Conservation (phyloP, 2,329 filamentous ascomycete species). For the Acarospora socialis region DNA sequence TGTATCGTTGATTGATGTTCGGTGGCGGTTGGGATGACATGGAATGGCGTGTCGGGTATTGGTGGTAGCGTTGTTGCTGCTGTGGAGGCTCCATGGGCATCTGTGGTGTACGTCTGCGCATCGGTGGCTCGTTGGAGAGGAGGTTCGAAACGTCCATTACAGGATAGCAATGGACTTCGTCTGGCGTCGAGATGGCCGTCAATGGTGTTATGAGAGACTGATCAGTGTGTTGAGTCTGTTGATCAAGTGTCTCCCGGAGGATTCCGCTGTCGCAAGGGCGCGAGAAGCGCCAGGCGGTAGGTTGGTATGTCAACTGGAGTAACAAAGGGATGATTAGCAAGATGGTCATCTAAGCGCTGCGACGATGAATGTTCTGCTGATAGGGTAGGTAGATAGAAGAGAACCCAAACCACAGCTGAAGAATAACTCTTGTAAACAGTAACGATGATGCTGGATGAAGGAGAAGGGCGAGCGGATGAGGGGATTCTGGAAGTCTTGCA, state of each 20-base stretch:
- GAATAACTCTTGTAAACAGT: too few relatives aligned
- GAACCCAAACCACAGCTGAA: too few relatives aligned
- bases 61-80: conserved; percentile 19
- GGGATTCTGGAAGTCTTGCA: too few relatives aligned
- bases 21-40: conserved; percentile 9
- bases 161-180: not conserved
- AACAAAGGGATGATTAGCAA: too few relatives aligned
- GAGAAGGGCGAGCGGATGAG: too few relatives aligned
- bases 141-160: conserved; percentile 25
- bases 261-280: conserved; percentile 6
- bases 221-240: conserved; percentile 1
- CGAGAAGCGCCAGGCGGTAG: too few relatives aligned
- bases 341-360: too few relatives aligned
- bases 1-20: conserved; percentile 4
- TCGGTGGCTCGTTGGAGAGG: conserved; percentile 17
- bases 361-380: too few relatives aligned
- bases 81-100: conserved; percentile 9
- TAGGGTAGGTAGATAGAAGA: too few relatives aligned
- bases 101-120: conserved; percentile 5
- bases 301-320: too few relatives aligned
- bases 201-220: too few relatives aligned
- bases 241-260: conserved; percentile 1
- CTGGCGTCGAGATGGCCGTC: not conserved
- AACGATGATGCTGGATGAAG: too few relatives aligned
- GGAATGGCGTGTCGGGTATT: conserved; percentile 22